These are phyloP conservation scores for Botrytis deweyae DNA, from an alignment of 2,329 filamentous ascomycete genomes.

Conservation along the genomic window DNA sequence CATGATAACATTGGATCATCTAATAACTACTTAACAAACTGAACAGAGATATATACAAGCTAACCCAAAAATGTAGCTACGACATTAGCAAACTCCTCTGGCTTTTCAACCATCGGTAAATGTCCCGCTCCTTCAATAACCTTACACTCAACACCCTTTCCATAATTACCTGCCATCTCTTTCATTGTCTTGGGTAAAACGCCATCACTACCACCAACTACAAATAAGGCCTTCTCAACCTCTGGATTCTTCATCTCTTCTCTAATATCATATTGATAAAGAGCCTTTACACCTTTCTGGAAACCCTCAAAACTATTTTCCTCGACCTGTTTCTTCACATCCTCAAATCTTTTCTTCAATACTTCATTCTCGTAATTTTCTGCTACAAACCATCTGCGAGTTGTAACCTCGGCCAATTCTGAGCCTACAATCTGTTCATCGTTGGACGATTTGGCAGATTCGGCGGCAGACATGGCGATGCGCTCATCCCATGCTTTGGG, in stretches of 20 bases:
- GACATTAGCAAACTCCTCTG: constrained; percentile 64
- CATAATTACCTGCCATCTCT: constrained; percentile 62
- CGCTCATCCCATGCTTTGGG: constrained; percentile 78
- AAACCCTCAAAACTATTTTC: constrained; percentile 71
- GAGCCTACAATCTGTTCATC: constrained; percentile 57
- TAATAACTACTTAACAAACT: not conserved
- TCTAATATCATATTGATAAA: constrained; percentile 70
- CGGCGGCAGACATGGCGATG: constrained; percentile 63
- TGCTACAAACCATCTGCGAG: constrained; percentile 70
- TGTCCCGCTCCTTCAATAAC: constrained; percentile 72
- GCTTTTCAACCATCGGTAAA: constrained; percentile 79
- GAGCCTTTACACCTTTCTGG: constrained; percentile 63
- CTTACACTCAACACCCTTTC: constrained; percentile 58
- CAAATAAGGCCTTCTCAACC: constrained; percentile 62
- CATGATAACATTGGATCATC: not conserved
- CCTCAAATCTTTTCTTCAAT: constrained; percentile 50
- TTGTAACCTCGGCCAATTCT: constrained; percentile 67
- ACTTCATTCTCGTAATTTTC: constrained; percentile 54
- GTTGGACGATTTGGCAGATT: constrained; percentile 41
- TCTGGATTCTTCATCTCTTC: constrained; percentile 47
- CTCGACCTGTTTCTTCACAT: constrained; percentile 67
- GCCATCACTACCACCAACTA: constrained; percentile 72
- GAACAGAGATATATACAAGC: not conserved
- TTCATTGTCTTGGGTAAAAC: constrained; percentile 79
- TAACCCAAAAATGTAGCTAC: constrained; percentile 55